These are phyloP conservation scores for Neurospora sp. DNA, from an alignment of 495 filamentous ascomycete species.

Conservation along the genomic window DNA sequence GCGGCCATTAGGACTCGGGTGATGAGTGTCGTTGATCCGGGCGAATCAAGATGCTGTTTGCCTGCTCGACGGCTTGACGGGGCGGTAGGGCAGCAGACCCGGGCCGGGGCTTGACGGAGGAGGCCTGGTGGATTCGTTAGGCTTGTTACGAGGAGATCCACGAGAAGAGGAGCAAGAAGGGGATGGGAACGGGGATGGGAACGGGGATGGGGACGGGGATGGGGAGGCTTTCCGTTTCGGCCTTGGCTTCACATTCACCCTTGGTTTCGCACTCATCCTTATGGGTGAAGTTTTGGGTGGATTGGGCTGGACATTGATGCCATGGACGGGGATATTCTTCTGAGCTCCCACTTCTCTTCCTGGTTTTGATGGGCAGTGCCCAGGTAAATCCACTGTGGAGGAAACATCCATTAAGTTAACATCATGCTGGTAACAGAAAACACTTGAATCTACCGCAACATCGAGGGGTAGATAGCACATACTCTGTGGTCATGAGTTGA, in stretches of 20 bases:
- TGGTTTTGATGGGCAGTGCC: background rate
- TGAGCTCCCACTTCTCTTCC: background rate
- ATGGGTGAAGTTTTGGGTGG: background rate
- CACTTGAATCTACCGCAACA: background rate
- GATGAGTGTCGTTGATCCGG: background rate
- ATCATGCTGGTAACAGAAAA: background rate
- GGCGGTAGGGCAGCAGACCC: background rate
- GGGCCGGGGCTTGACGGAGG: background rate
- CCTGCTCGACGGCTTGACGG: background rate
- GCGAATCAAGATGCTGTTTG: background rate
- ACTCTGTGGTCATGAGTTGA: background rate
- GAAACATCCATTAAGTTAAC: background rate
- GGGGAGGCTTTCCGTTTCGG: background rate
- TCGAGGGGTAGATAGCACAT: background rate
- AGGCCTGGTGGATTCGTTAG: background rate
- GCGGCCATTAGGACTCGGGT: background rate
- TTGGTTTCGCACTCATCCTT: background rate
- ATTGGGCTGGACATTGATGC: background rate
- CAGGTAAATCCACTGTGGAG: background rate
- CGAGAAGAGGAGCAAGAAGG: background rate
- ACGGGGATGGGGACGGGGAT: background rate
- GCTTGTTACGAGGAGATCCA: background rate
- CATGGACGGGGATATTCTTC: background rate
- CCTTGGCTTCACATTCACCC: background rate
- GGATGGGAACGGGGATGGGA: background rate